Evolutionary conservation across 768 basidiomycete species (phyloP), one percentile per base, ranked within the genome.

Genomic region (Psilocybe sp.): DNA sequence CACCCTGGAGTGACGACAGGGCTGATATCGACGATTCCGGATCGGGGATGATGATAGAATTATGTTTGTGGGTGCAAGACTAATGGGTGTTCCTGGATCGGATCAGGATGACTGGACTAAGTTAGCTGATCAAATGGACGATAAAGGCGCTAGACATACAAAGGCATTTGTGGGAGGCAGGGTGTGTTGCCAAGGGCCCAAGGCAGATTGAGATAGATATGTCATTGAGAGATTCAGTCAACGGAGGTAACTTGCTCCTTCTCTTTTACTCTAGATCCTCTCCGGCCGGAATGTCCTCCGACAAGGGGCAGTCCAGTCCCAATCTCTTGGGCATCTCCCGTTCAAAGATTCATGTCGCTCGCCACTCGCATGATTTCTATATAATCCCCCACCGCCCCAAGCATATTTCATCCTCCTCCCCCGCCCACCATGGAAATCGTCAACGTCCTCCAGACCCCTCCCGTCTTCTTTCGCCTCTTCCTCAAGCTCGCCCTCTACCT

Each of bases 361-460:
- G 23, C 23, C 23, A 28, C 23, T 28, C 23, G 23, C 23, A 28
- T 28, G 23, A 28, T 28, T 28, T 28, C 47, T 36, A 51, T 44
- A 44, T 23, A 38, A 19, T 32, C 20, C 40, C 50, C 41, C 40
- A 11, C 23, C 39, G 43, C 48, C 48, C 28, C 41, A 44, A 28
- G 23, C 20, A 44, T 31, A n/a, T 31, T 51, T 37, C 46, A 16
- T 49, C 53, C 51, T 48, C 54, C 53, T 18, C 42, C 49, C 35
- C 46, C 47, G 23, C 23, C 42, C 12, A 41, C 49, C 53, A 76
- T 77, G 76, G 69, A 74, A 54, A 57, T 74, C 50, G 61, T 72
- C 53, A 68, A 66, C 47, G 59, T 83, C 50, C 69, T 85, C 52
- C 79, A 80, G 20, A 78, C 79, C 1, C 81, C 82, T 19, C 69